Percentiles rank a stretch among this genome's conserved stretches.
phyloP scores from a whole-genome alignment of 2,329 filamentous ascomycete species.

The Tolypocladium inflatum region DNA sequence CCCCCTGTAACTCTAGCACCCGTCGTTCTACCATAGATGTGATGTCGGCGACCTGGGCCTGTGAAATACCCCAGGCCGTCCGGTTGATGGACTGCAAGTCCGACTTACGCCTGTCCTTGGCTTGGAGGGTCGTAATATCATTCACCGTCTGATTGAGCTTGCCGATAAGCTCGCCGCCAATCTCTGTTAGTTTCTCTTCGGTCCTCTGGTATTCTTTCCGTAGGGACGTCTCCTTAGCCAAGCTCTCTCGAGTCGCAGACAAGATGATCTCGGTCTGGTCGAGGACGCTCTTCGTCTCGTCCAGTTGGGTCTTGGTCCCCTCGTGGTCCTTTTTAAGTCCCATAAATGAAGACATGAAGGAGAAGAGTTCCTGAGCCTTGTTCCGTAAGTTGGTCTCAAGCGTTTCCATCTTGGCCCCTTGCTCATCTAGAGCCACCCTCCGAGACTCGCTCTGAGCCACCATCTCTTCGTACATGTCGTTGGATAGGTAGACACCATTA shows the following conservation, averaged over 20 bases:
- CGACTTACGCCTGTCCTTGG: slow-evolving; percentile 78
- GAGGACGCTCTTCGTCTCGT: no score
- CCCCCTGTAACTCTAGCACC: slow-evolving; percentile 59
- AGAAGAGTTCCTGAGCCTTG: slow-evolving; percentile 87
- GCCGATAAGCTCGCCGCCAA: slow-evolving; percentile 68
- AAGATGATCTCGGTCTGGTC: no score
- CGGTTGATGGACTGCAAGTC: slow-evolving; percentile 75
- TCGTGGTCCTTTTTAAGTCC: slow-evolving; percentile 81
- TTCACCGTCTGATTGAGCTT: slow-evolving; percentile 69
- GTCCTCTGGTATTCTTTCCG: no score
- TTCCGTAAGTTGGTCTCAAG: slow-evolving; percentile 85
- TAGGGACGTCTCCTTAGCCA: slow-evolving; percentile 61
- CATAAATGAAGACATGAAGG: slow-evolving; percentile 78
- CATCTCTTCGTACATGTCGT: slow-evolving; percentile 87
- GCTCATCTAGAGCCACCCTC: slow-evolving; percentile 77
- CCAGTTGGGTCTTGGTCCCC: slow-evolving; percentile 46
- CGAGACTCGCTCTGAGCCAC: slow-evolving; percentile 86
- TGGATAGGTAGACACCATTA: slow-evolving; percentile 89
- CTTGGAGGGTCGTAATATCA: slow-evolving; percentile 73
- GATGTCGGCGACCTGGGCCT: slow-evolving; percentile 64
- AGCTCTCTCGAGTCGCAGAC: slow-evolving; percentile 55
- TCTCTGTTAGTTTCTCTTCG: slow-evolving; percentile 18
- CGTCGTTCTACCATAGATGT: slow-evolving; percentile 68
- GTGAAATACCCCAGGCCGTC: slow-evolving; percentile 66
- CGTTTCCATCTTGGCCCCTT: slow-evolving; percentile 82